A percentile compares a stretch with the other conserved stretches of the same genome.
Conservation (phyloP, 1,284 basidiomycete genomes). For the Puccinia triticina region DNA sequence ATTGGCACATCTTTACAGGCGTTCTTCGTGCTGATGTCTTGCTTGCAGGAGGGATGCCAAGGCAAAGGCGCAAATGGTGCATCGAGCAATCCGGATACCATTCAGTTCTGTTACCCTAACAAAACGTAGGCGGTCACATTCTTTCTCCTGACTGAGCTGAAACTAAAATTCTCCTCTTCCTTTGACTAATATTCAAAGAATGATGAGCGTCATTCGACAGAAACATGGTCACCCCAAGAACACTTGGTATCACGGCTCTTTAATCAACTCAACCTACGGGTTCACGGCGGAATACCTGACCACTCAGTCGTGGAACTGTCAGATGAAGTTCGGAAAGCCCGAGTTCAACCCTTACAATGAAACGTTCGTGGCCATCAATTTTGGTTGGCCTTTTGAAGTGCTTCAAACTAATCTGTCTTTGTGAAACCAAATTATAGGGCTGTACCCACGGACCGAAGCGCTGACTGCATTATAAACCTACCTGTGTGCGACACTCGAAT, state of each 20-base stretch:
- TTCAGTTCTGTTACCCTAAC: conserved; percentile 39
- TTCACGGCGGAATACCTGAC: conserved; percentile 45
- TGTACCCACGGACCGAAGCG: conserved; percentile 30
- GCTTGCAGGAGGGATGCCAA: conserved; percentile 37
- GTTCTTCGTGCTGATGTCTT: neutral
- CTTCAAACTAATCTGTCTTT: neutral
- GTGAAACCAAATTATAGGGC: neutral
- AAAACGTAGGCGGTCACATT: conserved; percentile 33
- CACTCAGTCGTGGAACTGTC: conserved; percentile 45
- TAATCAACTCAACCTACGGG: conserved; percentile 44
- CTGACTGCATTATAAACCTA: conserved; percentile 35
- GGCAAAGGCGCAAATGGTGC: conserved; percentile 43
- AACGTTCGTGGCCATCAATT: conserved; percentile 19
- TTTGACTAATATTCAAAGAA: neutral
- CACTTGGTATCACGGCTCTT: conserved; percentile 46
- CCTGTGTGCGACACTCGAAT: conserved; percentile 45
- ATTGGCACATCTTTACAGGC: neutral
- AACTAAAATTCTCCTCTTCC: neutral
- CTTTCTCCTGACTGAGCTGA: neutral
- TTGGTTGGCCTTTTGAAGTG: neutral
- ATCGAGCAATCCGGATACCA: conserved; percentile 35
- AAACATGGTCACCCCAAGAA: conserved; percentile 12
- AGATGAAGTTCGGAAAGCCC: conserved; percentile 28
- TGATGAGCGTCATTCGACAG: conserved; percentile 46
- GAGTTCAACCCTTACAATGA: conserved; percentile 37